Conservation (phyloP, 2,329 filamentous ascomycete species). For the Dactylellina sp. region DNA sequence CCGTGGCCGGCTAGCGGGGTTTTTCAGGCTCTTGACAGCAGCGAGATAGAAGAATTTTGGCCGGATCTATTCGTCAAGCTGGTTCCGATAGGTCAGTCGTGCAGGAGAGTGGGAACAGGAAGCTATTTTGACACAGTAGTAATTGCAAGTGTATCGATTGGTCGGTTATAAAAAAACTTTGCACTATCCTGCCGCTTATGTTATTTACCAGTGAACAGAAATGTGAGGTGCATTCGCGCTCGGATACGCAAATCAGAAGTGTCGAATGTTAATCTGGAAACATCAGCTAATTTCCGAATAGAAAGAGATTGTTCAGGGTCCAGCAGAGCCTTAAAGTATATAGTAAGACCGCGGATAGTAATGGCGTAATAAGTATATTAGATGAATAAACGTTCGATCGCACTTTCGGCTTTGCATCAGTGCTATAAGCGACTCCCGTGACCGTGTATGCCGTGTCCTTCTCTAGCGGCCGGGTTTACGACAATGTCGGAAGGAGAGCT, state of each 20-base stretch:
- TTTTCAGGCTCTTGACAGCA: constrained; percentile 25
- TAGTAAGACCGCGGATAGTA: constrained; percentile 15
- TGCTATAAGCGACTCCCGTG: constrained; percentile 6
- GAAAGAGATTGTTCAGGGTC: constrained; percentile 43
- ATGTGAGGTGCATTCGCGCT: constrained; percentile 24
- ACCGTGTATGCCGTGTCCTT: constrained; percentile 31
- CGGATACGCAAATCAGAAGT: constrained; percentile 34
- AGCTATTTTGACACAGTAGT: constrained; percentile 42
- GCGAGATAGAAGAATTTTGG: constrained; percentile 13
- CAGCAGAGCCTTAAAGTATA: constrained; percentile 15
- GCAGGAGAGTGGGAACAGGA: constrained; percentile 25
- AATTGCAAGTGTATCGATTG: constrained; percentile 42
- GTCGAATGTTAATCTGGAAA: constrained; percentile 38
- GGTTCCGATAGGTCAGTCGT: constrained; percentile 50
- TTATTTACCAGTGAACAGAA: constrained; percentile 19
- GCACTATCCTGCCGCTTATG: constrained; percentile 28
- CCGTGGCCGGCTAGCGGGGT: constrained; percentile 16
- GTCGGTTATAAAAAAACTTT: constrained; percentile 17
- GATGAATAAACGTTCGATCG: constrained; percentile 13
- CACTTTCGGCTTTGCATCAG: constrained; percentile 16
- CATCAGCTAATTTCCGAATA: constrained; percentile 40
- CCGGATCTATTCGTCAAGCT: constrained; percentile 19
- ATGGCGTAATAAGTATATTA: constrained; percentile 37
- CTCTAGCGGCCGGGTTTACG: not conserved
- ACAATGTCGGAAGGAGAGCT: constrained; percentile 15